These are phyloP conservation scores for Falciphora oryzae DNA, from an alignment of 2,329 filamentous ascomycete species.

Conservation along the genomic window DNA sequence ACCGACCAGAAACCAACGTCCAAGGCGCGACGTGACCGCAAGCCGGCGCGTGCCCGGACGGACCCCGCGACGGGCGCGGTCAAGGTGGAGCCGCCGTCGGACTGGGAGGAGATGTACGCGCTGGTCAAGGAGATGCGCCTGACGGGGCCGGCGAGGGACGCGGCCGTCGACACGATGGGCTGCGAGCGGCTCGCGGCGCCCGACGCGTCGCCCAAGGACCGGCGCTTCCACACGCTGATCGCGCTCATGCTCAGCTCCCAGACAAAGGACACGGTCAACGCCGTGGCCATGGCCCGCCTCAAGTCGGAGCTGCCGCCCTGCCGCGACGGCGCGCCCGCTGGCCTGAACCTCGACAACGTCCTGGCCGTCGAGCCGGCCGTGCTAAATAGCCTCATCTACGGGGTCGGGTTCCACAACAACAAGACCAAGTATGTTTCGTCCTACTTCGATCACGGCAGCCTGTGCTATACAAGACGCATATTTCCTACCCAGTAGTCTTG, in stretches of 20 bases:
- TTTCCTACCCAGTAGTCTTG: neutral
- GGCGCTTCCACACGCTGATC: slow-evolving; percentile 79
- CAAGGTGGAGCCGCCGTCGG: slow-evolving; percentile 56
- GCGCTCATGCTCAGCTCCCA: slow-evolving; percentile 88
- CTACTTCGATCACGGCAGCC: too few species aligned
- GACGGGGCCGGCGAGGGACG: slow-evolving; percentile 55
- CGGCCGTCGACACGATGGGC: slow-evolving; percentile 96
- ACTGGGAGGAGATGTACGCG: slow-evolving; percentile 81
- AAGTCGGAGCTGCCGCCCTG: slow-evolving; percentile 64
- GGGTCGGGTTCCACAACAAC: slow-evolving; percentile 91
- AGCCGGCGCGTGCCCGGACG: slow-evolving; percentile 18
- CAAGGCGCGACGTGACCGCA: slow-evolving; percentile 18
- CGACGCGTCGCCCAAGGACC: slow-evolving; percentile 44
- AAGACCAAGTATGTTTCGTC: slow-evolving; percentile 64
- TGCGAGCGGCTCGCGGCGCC: slow-evolving; percentile 69
- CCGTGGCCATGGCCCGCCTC: slow-evolving; percentile 72
- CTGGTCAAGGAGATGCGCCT: slow-evolving; percentile 71
- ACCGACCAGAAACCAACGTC: neutral
- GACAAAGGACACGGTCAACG: slow-evolving; percentile 88
- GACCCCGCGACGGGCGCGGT: slow-evolving; percentile 20
- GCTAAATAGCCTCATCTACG: slow-evolving; percentile 69
- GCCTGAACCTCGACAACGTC: slow-evolving; percentile 71
- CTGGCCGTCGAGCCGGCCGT: slow-evolving; percentile 61
- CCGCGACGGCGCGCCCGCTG: slow-evolving; percentile 35
- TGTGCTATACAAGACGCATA: too few species aligned